phyloP scores from a whole-genome alignment of 2,329 filamentous ascomycete genomes.

The Botrytis tulipae region DNA sequence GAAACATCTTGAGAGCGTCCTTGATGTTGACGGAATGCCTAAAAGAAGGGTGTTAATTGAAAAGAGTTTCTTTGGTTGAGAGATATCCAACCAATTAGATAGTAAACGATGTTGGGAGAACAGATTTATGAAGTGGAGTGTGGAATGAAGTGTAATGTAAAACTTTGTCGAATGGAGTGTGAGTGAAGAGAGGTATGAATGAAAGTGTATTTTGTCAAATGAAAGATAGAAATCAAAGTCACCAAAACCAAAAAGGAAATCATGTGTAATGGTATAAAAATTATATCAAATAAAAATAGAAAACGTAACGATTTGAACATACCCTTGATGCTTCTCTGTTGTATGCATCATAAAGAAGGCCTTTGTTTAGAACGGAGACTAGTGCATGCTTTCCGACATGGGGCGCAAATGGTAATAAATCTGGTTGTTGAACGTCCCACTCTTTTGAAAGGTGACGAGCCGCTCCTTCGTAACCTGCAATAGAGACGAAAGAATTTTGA shows the following conservation, averaged over 20 bases:
- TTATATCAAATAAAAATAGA: background rate
- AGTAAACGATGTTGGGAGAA: background rate
- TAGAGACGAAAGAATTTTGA: conserved; percentile 18
- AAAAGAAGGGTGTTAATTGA: conserved; percentile 6
- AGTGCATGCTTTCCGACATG: conserved; percentile 64
- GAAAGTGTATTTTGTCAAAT: background rate
- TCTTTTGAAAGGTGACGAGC: conserved; percentile 67
- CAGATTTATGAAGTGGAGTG: too few relatives aligned
- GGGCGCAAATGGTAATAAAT: conserved; percentile 61
- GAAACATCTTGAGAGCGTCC: conserved; percentile 6
- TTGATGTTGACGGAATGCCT: conserved; percentile 10
- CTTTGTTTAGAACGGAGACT: conserved; percentile 62
- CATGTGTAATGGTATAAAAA: background rate
- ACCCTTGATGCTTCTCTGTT: conserved; percentile 49
- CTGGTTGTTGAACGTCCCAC: conserved; percentile 62
- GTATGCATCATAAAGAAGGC: conserved; percentile 58
- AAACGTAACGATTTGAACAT: conserved; percentile 19
- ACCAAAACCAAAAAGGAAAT: background rate
- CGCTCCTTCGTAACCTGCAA: conserved; percentile 65
- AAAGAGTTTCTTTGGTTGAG: background rate
- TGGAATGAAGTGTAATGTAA: background rate
- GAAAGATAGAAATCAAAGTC: background rate
- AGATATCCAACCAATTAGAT: background rate
- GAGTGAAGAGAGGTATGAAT: background rate
- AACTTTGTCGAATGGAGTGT: background rate